Conservation (phyloP, 2,329 filamentous ascomycete species). For the Penicillium corylophilum region DNA sequence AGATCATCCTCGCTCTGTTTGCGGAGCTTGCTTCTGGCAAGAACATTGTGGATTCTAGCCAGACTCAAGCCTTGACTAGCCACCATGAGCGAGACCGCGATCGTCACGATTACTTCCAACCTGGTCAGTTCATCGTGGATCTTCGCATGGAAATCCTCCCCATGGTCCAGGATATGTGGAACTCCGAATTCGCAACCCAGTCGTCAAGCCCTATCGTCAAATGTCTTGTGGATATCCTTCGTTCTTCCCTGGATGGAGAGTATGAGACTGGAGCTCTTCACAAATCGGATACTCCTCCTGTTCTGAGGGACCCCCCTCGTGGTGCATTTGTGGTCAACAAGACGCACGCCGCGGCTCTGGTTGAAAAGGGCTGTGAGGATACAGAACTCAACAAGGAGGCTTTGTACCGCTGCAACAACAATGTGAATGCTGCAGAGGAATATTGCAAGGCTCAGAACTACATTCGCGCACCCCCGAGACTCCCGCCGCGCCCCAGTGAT, state of each 20-base stretch:
- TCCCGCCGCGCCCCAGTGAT: constrained; percentile 66
- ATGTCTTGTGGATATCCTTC: constrained; percentile 78
- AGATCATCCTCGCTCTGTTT: constrained; percentile 83
- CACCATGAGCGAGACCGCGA: constrained; percentile 57
- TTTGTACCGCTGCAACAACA: constrained; percentile 76
- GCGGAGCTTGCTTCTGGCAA: constrained; percentile 73
- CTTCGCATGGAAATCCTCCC: constrained; percentile 77
- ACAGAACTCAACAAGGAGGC: constrained; percentile 72
- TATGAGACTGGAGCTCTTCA: constrained; percentile 66
- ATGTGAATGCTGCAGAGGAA: constrained; percentile 59
- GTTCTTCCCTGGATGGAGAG: constrained; percentile 73
- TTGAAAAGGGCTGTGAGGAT: constrained; percentile 51
- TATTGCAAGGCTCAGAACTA: constrained; percentile 69
- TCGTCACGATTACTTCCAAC: constrained; percentile 61
- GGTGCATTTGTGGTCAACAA: constrained; percentile 55
- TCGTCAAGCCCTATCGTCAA: constrained; percentile 74
- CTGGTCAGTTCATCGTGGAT: constrained; percentile 80
- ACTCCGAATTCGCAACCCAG: constrained; percentile 78
- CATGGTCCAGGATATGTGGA: constrained; percentile 76
- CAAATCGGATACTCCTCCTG: constrained; percentile 59
- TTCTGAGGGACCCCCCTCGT: constrained; percentile 45
- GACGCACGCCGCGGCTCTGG: constrained; percentile 47
- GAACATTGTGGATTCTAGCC: constrained; percentile 72
- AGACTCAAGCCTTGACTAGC: constrained; percentile 55
- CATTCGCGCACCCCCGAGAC: constrained; percentile 59